A percentile compares a stretch with the other conserved stretches of the same genome.
Evolutionary conservation across 2,329 filamentous ascomycete genomes (phyloP).

Genomic region (Colletotrichum sp.): DNA sequence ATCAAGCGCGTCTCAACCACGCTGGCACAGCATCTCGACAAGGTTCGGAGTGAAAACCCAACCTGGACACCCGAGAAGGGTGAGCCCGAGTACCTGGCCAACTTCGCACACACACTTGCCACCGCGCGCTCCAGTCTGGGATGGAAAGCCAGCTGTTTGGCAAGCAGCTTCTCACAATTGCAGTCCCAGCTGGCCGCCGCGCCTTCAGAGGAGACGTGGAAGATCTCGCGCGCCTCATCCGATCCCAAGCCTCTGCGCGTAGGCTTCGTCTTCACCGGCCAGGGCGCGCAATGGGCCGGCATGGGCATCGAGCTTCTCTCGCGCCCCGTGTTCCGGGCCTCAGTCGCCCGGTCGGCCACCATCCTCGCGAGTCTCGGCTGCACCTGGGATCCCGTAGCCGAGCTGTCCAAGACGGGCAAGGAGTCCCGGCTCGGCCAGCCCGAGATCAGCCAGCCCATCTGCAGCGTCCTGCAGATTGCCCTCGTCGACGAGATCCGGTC

Average conservation of each 20-base stretch:
- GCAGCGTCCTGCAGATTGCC: constrained; percentile 41
- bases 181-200: background rate
- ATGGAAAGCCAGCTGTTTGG: background rate
- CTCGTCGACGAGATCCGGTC: constrained; percentile 37
- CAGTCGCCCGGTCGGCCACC: constrained; percentile 26
- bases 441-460: constrained; percentile 35
- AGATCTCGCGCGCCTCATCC: background rate
- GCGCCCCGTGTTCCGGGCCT: background rate
- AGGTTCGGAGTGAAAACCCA: background rate
- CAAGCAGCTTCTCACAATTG: background rate
- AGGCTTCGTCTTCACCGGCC: constrained; percentile 24
- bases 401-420: background rate
- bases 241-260: background rate
- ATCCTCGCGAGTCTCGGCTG: constrained; percentile 2
- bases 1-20: background rate
- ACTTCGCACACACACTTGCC: background rate
- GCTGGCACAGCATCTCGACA: background rate
- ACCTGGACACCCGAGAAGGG: background rate
- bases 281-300: constrained; percentile 23
- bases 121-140: background rate
- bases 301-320: constrained; percentile 21
- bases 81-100: background rate
- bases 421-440: background rate
- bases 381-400: background rate
- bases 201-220: background rate